Base-by-base conservation (phyloP, 1,284 basidiomycete genomes). In the Pseudozyma sp. region DNA sequence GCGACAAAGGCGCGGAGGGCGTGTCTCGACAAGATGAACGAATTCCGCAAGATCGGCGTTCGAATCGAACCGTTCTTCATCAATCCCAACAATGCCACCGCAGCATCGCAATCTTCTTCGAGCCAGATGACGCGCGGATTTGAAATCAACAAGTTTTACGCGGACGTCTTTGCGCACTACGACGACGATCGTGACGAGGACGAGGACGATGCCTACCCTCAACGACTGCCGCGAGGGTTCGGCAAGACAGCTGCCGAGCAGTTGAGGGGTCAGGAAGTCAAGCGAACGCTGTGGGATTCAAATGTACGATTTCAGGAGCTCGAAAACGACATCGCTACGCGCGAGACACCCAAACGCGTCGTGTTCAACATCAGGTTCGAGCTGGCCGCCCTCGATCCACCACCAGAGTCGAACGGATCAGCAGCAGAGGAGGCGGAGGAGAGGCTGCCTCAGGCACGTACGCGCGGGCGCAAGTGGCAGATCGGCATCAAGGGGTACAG, bases 11-110 rank as follows among this genome's bases (percentile, higher is more conserved):
- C 61, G 30, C 54, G 66, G 7, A 55, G 60, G 19, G 56, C 63
- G 10, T 74, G 65, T 13, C 47, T 79, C 37, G 75, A 77, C 42
- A 77, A 77, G 62, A 76, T 79, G 67, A 67, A 62, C 64, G 94
- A 97, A 84, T 87, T 96, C 43, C 87, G 88, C 4, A 90, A 93
- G 83, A 89, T 91, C 7, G 93, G 94, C 0, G 90, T 93, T 35
- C 89, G 88, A 7, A 87, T 98, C 51, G 93, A 95, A 79, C 94
- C 96, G 0, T 98, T 95, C 85, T 97, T 98, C 85, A 93, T 99
- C 80, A 90, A 89, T 73, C 89, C 89, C 0, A 86, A 88, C 4
- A 88, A 90, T 7, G 90, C 90, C 52, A 86, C 88, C 0, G 37
- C 39, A 10, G 43, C 59, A 2, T 58, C 55, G 16, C 51, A 52